phyloP scores from a whole-genome alignment of 2,329 filamentous ascomycete genomes.

The Aspergillus ochraceus region DNA sequence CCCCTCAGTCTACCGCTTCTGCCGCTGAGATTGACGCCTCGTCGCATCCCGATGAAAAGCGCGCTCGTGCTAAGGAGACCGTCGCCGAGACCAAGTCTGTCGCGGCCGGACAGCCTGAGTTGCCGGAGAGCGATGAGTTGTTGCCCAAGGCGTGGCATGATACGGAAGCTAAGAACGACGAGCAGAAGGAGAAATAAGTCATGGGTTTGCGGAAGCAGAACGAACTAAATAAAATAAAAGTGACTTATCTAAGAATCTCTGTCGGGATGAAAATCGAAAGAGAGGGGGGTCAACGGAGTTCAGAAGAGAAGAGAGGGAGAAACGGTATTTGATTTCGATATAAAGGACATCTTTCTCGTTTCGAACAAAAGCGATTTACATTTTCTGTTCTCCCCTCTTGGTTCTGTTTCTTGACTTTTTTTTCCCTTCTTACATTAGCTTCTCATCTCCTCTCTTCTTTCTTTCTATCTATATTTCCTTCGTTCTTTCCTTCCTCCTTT shows the following conservation, averaged over 20 bases:
- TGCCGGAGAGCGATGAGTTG: slow-evolving; percentile 44
- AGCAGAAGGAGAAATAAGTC: slow-evolving; percentile 21
- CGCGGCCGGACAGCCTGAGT: slow-evolving; percentile 21
- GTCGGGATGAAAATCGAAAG: not conserved
- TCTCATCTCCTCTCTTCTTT: not conserved
- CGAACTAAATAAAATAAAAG: not conserved
- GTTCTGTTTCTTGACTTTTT: not conserved
- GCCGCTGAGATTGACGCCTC: slow-evolving; percentile 27
- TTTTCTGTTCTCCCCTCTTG: slow-evolving; percentile 3
- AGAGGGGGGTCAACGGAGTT: not conserved
- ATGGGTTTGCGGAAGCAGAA: not conserved
- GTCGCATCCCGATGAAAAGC: slow-evolving; percentile 9
- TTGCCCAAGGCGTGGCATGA: slow-evolving; percentile 55
- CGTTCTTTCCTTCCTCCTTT: not conserved
- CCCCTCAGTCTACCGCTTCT: slow-evolving; percentile 12
- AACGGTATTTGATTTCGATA: not conserved
- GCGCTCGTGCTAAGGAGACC: slow-evolving; percentile 15
- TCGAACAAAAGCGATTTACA: not conserved
- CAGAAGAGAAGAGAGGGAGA: not conserved
- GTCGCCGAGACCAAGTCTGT: slow-evolving; percentile 24
- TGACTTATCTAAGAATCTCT: not conserved
- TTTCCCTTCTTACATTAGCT: not conserved
- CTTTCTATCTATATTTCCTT: not conserved
- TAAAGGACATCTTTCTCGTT: not conserved
- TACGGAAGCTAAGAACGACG: slow-evolving; percentile 28